Evolutionary conservation across 1,284 basidiomycete species (phyloP), one percentile per base, ranked within the genome.

Genomic region (Afroboletus lepidellus): DNA sequence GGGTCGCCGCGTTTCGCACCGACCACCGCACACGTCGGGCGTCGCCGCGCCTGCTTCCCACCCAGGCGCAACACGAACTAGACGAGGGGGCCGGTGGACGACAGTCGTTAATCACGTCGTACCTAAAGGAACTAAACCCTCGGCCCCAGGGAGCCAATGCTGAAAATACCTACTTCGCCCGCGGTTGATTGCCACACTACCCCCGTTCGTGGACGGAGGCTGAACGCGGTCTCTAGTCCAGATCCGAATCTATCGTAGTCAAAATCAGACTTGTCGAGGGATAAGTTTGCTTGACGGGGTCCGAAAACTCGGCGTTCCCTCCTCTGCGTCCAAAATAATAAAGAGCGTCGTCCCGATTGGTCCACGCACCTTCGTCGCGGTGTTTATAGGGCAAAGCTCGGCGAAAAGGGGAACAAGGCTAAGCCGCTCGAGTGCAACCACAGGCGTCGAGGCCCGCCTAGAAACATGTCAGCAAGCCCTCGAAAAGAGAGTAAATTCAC

Each of bases 261-360:
- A 62, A 62, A 65, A 64, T 55, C 65, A 60, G 27, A 53, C 54
- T 55, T 41, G 54, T 64, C 61, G 65, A 58, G 42, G 56, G 37
- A 41, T 41, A 48, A 41, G 43, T 49, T 54, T 25, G 46, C 43
- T 41, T 43, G 51, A 51, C 41, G 29, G 51, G 32, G 25, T 44
- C 62, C 58, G 46, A 45, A n/a, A 18, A 11, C 12, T n/a, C 21
- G 42, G 53, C 34, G 29, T 48, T 44, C 43, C 43, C 23, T 42
- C 46, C 39, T 27, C 34, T 41, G 38, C 21, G 41, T 24, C 29
- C 43, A 50, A 50, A 49, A 42, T n/a, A 51, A 43, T 15, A 48
- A 56, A 39, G 44, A 41, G 12, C 11, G 45, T 12, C 16, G 3
- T 51, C 43, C 32, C 21, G 44, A 60, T 64, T 52, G 51, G 54